Conservation (phyloP, 1,284 basidiomycete genomes). For the Trichosporon sp. region DNA sequence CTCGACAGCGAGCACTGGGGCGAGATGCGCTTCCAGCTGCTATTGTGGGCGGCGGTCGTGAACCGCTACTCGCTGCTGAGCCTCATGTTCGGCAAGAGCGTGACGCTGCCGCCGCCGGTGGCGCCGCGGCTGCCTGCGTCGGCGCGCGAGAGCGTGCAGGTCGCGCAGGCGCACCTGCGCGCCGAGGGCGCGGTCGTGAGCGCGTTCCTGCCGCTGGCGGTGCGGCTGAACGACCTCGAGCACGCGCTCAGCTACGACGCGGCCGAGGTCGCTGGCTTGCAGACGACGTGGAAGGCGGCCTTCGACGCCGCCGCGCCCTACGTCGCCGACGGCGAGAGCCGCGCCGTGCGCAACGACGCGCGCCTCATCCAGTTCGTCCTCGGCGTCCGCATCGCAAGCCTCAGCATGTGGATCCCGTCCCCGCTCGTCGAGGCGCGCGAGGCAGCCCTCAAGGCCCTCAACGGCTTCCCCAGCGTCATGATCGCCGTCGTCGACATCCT, state of each 20-base stretch:
- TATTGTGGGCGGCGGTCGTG: constrained; percentile 20
- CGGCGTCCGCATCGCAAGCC: constrained; percentile 11
- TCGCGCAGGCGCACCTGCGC: constrained; percentile 13
- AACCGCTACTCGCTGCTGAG: constrained; percentile 14
- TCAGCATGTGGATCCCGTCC: constrained; percentile 16
- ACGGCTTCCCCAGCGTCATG: neutral
- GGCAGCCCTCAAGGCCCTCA: neutral
- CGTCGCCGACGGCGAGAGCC: neutral
- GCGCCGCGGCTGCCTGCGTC: constrained; percentile 12
- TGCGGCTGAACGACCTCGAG: constrained; percentile 6
- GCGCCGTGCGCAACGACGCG: constrained; percentile 12
- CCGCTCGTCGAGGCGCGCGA: constrained; percentile 11
- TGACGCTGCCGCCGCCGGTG: constrained; percentile 3
- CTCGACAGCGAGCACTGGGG: constrained; percentile 12
- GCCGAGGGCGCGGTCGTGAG: constrained; percentile 11
- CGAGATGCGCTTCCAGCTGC: constrained; percentile 14
- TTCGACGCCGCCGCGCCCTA: neutral
- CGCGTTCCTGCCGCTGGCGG: constrained; percentile 11
- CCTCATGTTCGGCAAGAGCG: constrained; percentile 10
- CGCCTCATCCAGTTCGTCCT: constrained; percentile 10
- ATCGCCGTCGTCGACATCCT: neutral
- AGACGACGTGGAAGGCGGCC: neutral
- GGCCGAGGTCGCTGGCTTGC: constrained; percentile 1
- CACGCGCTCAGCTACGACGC: neutral
- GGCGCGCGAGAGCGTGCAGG: constrained; percentile 12